These are phyloP conservation scores for Hibiscus tridactylites DNA, from an alignment of 345 rosid species.

Conservation along the genomic window DNA sequence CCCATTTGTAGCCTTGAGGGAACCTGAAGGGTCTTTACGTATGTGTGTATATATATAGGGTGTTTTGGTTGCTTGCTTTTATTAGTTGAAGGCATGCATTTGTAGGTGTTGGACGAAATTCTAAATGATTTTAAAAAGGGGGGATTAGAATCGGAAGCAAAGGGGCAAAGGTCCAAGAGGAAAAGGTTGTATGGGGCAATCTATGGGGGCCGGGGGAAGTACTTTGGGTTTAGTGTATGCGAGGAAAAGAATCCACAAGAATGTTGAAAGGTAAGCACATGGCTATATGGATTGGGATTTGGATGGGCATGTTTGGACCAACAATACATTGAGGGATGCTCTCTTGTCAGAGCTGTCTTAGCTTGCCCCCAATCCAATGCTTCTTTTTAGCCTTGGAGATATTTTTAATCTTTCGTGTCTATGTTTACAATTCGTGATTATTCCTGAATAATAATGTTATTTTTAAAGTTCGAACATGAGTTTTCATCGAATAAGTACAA, in stretches of 20 bases:
- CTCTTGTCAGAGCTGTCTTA: not conserved
- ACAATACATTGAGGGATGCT: slow-evolving; percentile 30
- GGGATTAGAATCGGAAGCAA: slow-evolving; percentile 47
- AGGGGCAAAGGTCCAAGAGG: slow-evolving; percentile 49
- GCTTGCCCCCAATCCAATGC: slow-evolving; percentile 8
- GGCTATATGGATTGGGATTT: slow-evolving; percentile 27
- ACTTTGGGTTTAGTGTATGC: slow-evolving; percentile 29
- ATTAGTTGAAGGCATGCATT: slow-evolving; percentile 26
- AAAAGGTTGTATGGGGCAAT: slow-evolving; percentile 46
- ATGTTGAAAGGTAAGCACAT: slow-evolving; percentile 46
- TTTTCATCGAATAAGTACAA: no score
- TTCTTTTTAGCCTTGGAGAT: slow-evolving; percentile 31
- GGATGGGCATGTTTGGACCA: slow-evolving; percentile 69
- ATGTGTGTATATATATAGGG: slow-evolving; percentile 22
- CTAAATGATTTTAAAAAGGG: slow-evolving; percentile 13
- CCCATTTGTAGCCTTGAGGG: slow-evolving; percentile 26
- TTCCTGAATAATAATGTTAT: no score
- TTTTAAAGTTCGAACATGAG: no score
- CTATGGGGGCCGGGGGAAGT: slow-evolving; percentile 22
- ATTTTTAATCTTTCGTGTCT: no score
- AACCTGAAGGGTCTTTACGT: slow-evolving; percentile 3
- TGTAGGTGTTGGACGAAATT: slow-evolving; percentile 37
- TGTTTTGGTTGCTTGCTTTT: slow-evolving; percentile 8
- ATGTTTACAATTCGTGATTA: no score
- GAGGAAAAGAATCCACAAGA: slow-evolving; percentile 45